Evolutionary conservation across 139 green algal species (phyloP).

Genomic region (Axilococcus clingmanii): DNA sequence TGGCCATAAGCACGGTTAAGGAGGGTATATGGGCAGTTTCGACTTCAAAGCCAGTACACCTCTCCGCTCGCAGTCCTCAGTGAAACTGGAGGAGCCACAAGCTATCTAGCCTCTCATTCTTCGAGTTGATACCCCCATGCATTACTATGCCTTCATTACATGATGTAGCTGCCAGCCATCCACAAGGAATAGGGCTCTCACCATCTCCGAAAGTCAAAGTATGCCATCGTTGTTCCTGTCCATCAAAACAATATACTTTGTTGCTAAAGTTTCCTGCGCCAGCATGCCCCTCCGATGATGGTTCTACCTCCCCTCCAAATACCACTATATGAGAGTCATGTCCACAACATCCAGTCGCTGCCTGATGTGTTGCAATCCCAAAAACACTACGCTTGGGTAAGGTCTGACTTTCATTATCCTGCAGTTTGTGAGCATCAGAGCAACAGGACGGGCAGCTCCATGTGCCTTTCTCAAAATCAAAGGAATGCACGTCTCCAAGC

Average conservation of each 20-base stretch:
- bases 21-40: too few species aligned
- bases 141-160: neutral
- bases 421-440: neutral
- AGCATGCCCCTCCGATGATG: conserved; percentile 4
- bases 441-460: too few species aligned
- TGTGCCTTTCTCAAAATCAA: conserved; percentile 1
- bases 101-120: conserved; percentile 2
- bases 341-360: neutral
- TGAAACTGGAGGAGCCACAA: too few species aligned
- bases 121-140: conserved; percentile 2
- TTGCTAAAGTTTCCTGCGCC: conserved; percentile 8
- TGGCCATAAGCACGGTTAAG: too few species aligned
- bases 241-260: conserved; percentile 2
- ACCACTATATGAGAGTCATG: conserved; percentile 1
- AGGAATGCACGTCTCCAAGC: neutral
- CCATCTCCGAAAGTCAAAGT: neutral
- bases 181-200: neutral
- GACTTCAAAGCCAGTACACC: too few species aligned
- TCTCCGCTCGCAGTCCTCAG: too few species aligned
- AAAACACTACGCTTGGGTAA: conserved; percentile 2
- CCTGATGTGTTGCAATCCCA: neutral
- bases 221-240: neutral
- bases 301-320: conserved; percentile 11
- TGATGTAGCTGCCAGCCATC: neutral
- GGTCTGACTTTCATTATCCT: neutral